Evolutionary conservation across 495 filamentous ascomycete genomes (phyloP), one percentile per base, ranked within the genome.

Genomic region (Penicillium bovifimosum): DNA sequence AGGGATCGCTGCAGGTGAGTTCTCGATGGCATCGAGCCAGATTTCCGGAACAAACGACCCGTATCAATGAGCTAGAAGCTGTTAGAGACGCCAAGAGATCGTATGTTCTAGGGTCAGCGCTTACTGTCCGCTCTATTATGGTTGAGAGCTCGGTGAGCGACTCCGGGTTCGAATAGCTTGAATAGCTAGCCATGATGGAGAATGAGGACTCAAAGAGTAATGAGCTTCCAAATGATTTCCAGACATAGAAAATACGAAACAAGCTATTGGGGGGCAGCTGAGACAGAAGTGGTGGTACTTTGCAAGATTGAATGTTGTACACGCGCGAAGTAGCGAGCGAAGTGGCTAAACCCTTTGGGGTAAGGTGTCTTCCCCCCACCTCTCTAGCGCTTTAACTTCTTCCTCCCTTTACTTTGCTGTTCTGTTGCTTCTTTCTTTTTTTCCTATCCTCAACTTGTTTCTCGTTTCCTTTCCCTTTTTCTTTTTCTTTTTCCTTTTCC

Each of bases 61-160:
- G 74, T 77, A 36, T 79, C 75, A 42, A 77, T 60, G 27, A 80
- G 67, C 77, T 80, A 53, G 16, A 31, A 10, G 24, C 33, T 4
- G 59, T 73, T 49, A 71, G 64, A 50, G 39, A 20, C 16, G 28
- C 28, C 38, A 40, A 41, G 47, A 13, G 52, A 24, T 36, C 2
- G n/a, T 26, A 36, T 54, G 27, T 43, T 33, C 28, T 6, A 27
- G 31, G 16, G 32, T 27, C 53, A 38, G 24, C 9, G 17, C 55
- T 38, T 68, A 78, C 76, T 51, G 74, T 75, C 52, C 74, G 67
- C 47, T 79, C 76, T 47, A 77, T 59, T 59, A 70, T 65, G 9
- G 63, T 60, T 14, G 74, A 68, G 26, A 79, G 62, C 31, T 70
- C 69, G 26, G 66, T 62, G 2, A 80, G 59, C 14, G 74, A 70